These are phyloP conservation scores for Wickerhamiella lipophila DNA, from an alignment of 805 yeast genomes.

Conservation along the genomic window DNA sequence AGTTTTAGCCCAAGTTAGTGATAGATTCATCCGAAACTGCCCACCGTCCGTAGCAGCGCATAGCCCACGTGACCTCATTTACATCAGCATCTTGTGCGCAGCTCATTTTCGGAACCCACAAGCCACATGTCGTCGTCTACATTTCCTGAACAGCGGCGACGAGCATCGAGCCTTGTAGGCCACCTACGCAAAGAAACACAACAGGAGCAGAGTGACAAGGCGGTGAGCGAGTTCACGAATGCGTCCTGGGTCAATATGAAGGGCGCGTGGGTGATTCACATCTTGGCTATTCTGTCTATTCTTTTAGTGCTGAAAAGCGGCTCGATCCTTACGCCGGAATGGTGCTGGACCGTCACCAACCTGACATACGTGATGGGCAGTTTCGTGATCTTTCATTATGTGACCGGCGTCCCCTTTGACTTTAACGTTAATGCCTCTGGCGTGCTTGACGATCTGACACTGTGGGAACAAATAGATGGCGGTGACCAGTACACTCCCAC, in stretches of 20 bases:
- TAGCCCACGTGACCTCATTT: background rate
- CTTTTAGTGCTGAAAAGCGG: constrained; percentile 67
- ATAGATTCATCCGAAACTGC: no score
- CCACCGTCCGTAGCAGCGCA: no score
- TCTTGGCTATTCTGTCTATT: constrained; percentile 63
- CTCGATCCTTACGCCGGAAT: constrained; percentile 68
- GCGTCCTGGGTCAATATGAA: constrained; percentile 94
- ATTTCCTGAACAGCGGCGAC: constrained; percentile 35
- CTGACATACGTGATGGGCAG: constrained; percentile 82
- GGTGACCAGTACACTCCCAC: constrained; percentile 97
- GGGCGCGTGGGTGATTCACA: constrained; percentile 89
- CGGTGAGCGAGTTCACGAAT: constrained; percentile 74
- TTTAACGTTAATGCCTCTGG: constrained; percentile 55
- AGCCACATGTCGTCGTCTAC: background rate
- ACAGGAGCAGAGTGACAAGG: constrained; percentile 87
- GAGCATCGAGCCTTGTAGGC: constrained; percentile 81
- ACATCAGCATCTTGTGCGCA: no score
- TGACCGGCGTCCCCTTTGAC: constrained; percentile 95
- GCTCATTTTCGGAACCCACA: no score
- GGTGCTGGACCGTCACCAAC: constrained; percentile 91
- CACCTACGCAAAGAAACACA: constrained; percentile 87
- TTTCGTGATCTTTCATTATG: constrained; percentile 90
- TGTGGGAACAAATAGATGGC: constrained; percentile 97
- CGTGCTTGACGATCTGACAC: constrained; percentile 86
- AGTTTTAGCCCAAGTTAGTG: no score